Base-by-base conservation (phyloP, 331 rosid species). In the Saraca asoca region DNA sequence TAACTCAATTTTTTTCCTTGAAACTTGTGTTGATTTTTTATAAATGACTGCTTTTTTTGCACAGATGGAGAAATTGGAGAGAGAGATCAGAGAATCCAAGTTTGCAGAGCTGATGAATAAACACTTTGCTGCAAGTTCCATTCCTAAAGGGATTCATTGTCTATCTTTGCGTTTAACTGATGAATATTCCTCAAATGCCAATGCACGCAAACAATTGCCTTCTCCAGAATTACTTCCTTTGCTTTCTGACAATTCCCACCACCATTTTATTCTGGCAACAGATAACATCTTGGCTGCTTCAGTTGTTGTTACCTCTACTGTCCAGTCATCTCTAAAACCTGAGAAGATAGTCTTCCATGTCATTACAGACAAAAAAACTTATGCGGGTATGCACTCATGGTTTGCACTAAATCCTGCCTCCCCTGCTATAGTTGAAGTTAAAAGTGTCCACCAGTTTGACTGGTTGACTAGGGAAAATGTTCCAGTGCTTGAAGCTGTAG, bases 341-440 rank as follows among this genome's bases (percentile, higher is more conserved):
- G 96, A 85, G 71, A 83, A 86, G 68, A 83, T 94, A 68, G 97
- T 94, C 75, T 94, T 94, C 78, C 99, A 94, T 88, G 81, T 94
- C 83, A 90, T 94, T 68, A 94, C 99, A 2, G 99, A 94, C 81
- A 94, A 90, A 80, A 94, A 94, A 75, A 94, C 97, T 44, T 94
- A 90, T 13, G 91, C 96, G 10, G 97, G 95, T 33, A 93, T 93
- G 98, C 98, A 93, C 89, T 93, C 98, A 17, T 93, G 98, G 98
- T 93, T 93, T 84, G 97, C 98, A 7, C 81, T 93, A 66, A 93
- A 93, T 73, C 82, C 98, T 7, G 79, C 75, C 39, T 68, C 82
- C 69, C 95, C 98, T 15, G 96, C 98, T 43, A 82, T 90, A 58
- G 86, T 93, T 48, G 98, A 93, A 88, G 95, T 93, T 80, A 93